Evolutionary conservation across 1,284 basidiomycete species (phyloP), one percentile per base, ranked within the genome.

Genomic region (Fomitopsis betulina): DNA sequence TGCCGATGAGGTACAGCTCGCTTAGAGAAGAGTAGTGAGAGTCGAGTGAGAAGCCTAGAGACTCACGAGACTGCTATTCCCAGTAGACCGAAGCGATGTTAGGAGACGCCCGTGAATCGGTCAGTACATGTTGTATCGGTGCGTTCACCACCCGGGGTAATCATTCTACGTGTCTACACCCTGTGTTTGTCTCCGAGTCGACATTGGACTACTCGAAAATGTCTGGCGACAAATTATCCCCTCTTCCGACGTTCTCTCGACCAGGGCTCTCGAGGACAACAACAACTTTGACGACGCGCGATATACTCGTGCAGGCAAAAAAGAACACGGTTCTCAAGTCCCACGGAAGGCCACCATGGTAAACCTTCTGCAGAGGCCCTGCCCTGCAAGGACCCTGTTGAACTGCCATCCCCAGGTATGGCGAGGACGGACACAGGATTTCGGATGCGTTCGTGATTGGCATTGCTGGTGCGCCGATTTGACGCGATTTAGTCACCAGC

Each of bases 371-470:
- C 62, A 45, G 57, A 39, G 49, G 38, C 39, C 30, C 8, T 17
- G 38, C 39, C 30, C 8, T 17, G 12, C 5, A 9, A 42, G 42
- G n/a, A 23, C 40, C 7, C 30, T n/a, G 32, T 50, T 57, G 38
- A 60, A 37, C 17, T 49, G 19, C 13, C 39, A 9, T 13, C 27
- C 47, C 42, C 65, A 92, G 89, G 89, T 93, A 93, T 68, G 82
- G 81, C 30, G 82, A 86, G 70, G 84, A 92, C 62, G 91, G 91
- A 2, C 74, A 80, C 53, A 80, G 84, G 19, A 79, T 85, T 12
- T 79, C 78, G 43, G 84, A 87, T 67, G 93, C 93, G 9, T 98
- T 97, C 71, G 93, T 98, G 30, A 89, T 98, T 58, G 96, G 91
- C 9, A 91, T 98, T 65, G 94, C 93, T 64, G 96, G 96, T 83